These are phyloP conservation scores for Ganoderma multipileum DNA, from an alignment of 1,284 basidiomycete genomes.

Conservation along the genomic window DNA sequence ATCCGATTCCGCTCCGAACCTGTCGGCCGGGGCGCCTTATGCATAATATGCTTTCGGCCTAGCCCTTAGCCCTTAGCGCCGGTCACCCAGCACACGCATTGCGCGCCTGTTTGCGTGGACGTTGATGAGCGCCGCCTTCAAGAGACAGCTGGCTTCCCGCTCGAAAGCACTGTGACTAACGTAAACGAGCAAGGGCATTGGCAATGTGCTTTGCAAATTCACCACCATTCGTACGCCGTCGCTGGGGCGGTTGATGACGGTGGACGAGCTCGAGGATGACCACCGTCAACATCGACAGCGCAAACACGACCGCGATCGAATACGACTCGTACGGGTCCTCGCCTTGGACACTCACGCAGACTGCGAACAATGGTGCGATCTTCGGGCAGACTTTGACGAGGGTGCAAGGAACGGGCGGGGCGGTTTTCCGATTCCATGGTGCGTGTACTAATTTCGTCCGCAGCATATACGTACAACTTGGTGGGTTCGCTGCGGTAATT, in stretches of 20 bases:
- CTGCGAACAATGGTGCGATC: constrained; percentile 18
- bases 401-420: constrained; percentile 16
- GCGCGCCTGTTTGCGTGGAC: neutral
- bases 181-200: neutral
- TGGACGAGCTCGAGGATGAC: constrained; percentile 12
- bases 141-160: neutral
- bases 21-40: neutral
- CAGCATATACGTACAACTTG: neutral
- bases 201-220: neutral
- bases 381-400: constrained; percentile 22
- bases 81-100: neutral
- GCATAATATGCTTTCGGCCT: no score
- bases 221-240: neutral
- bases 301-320: constrained; percentile 23
- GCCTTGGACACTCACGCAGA: constrained; percentile 19
- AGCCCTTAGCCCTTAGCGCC: no score
- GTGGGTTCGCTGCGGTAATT: neutral
- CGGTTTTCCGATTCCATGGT: constrained; percentile 22
- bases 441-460: constrained; percentile 1
- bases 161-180: neutral
- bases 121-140: constrained; percentile 1
- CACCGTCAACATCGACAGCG: constrained; percentile 24
- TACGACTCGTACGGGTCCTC: constrained; percentile 22
- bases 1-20: neutral
- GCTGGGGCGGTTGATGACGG: no score